Base-by-base conservation (phyloP, 805 yeast species). In the Jamesozyma lodderae region DNA sequence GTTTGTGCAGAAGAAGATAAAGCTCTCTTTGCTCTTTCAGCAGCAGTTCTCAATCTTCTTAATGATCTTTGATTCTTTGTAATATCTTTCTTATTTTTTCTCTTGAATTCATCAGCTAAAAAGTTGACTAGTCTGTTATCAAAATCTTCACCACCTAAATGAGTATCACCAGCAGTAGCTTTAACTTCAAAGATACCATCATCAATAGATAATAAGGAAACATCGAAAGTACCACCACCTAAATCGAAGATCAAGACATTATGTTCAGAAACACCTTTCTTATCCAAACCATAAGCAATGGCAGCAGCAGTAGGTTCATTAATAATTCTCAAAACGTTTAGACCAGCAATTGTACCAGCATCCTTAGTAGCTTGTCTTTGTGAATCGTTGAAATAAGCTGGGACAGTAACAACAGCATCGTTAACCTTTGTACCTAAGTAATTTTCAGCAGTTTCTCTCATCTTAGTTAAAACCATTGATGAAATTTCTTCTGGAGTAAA, bases 151-250 rank as follows among this genome's bases (percentile, higher is more conserved):
- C 97, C 97, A 79, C 97, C 97, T 73, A 88, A 81, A 72, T 88
- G 97, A 57, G 97, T 68, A 63, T 87, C 72, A 67, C 72, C 72
- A 44, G 72, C 71, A 45, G 97, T 88, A 51, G 96, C 92, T 75
- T 86, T 87, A 56, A 88, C 96, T 73, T 87, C 95, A 67, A 88
- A 88, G 59, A 88, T 82, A 71, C 96, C 95, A 60, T 90, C 95
- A 65, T 87, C 90, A 64, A 86, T 85, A 64, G 84, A 78, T 59
- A 86, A 74, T 53, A 86, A 73, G 37, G 95, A 87, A 48, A 87
- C 96, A 85, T 86, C 96, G 70, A 86, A 86, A 60, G 96, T 86
- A 75, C 96, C 96, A 70, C 96, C 96, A 77, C 96, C 96, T 61
- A 86, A 74, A 69, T 86, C 96, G 74, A 86, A 86, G 59, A 86